Percentiles rank a stretch among this genome's conserved stretches.
Evolutionary conservation across 768 basidiomycete genomes (phyloP).

Genomic region (Leccinum variicolor): DNA sequence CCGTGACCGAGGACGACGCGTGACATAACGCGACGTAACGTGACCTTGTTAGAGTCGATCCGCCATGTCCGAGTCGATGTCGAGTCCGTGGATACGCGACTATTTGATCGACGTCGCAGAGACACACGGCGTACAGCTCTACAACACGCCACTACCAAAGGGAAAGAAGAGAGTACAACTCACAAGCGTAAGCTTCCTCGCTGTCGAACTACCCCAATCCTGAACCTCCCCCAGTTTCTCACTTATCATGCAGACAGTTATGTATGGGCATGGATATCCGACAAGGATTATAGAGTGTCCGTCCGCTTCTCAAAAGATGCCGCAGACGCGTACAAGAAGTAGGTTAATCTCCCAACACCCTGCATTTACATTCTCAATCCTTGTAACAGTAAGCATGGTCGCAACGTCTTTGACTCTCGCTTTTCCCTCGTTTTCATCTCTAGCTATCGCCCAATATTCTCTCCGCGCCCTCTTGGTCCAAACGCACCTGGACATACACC

Average conservation of each 20-base stretch:
- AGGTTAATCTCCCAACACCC: conserved; percentile 16
- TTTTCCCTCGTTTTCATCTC: conserved; percentile 47
- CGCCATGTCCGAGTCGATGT: conserved; percentile 38
- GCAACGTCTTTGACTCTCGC: conserved; percentile 43
- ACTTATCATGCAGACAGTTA: conserved; percentile 44
- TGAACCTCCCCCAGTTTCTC: conserved; percentile 46
- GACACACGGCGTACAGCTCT: conserved; percentile 45
- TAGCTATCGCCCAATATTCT: conserved; percentile 48
- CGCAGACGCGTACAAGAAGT: conserved; percentile 41
- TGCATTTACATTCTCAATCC: conserved; percentile 2
- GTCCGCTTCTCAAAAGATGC: conserved; percentile 56
- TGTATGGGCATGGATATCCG: conserved; percentile 66
- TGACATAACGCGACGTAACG: conserved; percentile 12
- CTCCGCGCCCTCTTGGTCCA: conserved; percentile 46
- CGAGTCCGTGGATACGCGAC: conserved; percentile 52
- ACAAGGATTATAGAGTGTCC: conserved; percentile 48
- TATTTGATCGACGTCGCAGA: conserved; percentile 52
- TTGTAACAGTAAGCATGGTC: conserved; percentile 21
- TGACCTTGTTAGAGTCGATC: conserved; percentile 3
- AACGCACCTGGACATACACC: conserved; percentile 37
- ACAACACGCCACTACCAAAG: conserved; percentile 13
- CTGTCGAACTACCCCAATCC: neutral
- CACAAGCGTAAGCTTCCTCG: conserved; percentile 41
- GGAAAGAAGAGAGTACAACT: conserved; percentile 58
- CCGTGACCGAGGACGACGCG: conserved; percentile 20